Conservation (phyloP, 768 basidiomycete genomes). For the Gelatoporia subvermispora region DNA sequence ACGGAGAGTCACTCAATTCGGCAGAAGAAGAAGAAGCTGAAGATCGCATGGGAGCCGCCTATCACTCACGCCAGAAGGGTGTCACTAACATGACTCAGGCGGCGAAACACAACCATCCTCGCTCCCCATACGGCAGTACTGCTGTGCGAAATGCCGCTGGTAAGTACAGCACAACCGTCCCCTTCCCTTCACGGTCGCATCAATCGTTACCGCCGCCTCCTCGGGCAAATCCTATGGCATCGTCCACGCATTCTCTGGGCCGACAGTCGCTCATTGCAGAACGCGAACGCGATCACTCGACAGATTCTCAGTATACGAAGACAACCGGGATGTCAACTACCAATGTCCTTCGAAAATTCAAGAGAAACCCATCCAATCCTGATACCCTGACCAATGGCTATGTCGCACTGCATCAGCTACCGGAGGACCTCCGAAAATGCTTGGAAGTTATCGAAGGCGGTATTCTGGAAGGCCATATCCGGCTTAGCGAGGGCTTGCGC, state of each 20-base stretch:
- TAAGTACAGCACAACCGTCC: constrained; percentile 46
- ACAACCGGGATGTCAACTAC: constrained; percentile 24
- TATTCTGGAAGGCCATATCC: constrained; percentile 85
- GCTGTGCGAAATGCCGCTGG: constrained; percentile 37
- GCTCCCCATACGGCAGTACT: constrained; percentile 67
- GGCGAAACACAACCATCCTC: constrained; percentile 63
- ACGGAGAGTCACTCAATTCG: constrained; percentile 69
- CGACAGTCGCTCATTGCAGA: constrained; percentile 57
- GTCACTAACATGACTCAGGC: constrained; percentile 21
- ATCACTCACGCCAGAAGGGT: constrained; percentile 26
- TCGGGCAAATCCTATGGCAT: constrained; percentile 44
- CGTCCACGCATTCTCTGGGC: constrained; percentile 73
- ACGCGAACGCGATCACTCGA: constrained; percentile 35
- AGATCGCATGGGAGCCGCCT: constrained; percentile 46
- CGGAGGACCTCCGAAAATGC: constrained; percentile 82
- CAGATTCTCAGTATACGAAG: constrained; percentile 31
- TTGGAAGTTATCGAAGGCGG: constrained; percentile 83
- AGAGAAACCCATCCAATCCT: constrained; percentile 50
- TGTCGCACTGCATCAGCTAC: constrained; percentile 73
- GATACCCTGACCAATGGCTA: constrained; percentile 42
- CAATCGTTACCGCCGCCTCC: constrained; percentile 69
- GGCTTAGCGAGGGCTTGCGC: constrained; percentile 76
- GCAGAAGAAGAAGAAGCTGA: constrained; percentile 61
- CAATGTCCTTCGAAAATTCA: constrained; percentile 62
- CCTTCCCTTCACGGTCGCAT: constrained; percentile 78